These are phyloP conservation scores for Penicillium psychrofluorescens DNA, from an alignment of 495 filamentous ascomycete species.

Conservation along the genomic window DNA sequence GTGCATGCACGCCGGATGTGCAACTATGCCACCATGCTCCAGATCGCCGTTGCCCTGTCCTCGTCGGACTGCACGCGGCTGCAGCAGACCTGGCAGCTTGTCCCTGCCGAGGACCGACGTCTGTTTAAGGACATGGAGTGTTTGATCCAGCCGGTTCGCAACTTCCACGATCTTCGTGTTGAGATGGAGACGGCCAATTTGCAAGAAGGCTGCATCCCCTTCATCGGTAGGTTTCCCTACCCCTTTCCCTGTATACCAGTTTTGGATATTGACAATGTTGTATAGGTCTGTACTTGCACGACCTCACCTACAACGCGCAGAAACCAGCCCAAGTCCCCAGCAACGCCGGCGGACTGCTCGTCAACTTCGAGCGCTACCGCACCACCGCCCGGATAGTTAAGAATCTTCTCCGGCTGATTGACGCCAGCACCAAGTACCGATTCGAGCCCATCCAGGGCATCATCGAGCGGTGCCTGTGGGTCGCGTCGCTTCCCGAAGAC, in stretches of 20 bases:
- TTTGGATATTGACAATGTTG: background rate
- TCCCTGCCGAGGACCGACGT: slow-evolving; percentile 61
- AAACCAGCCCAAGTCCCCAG: slow-evolving; percentile 64
- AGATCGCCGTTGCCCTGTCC: slow-evolving; percentile 85
- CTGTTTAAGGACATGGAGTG: slow-evolving; percentile 75
- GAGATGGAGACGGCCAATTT: slow-evolving; percentile 81
- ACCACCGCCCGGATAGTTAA: slow-evolving; percentile 90
- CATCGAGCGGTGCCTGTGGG: slow-evolving; percentile 90
- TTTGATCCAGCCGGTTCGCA: slow-evolving; percentile 78
- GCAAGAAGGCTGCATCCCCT: slow-evolving; percentile 89
- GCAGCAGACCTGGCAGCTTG: slow-evolving; percentile 70
- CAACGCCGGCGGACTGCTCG: slow-evolving; percentile 57
- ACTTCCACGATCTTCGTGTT: slow-evolving; percentile 80
- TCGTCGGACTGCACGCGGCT: slow-evolving; percentile 75
- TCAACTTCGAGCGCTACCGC: slow-evolving; percentile 94
- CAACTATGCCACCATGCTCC: slow-evolving; percentile 95
- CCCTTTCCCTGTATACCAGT: background rate
- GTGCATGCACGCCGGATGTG: slow-evolving; percentile 74
- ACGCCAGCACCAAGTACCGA: slow-evolving; percentile 82
- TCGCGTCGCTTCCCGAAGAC: slow-evolving; percentile 79
- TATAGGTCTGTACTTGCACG: slow-evolving; percentile 78
- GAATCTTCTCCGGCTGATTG: slow-evolving; percentile 78
- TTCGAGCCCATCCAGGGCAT: slow-evolving; percentile 82
- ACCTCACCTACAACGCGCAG: slow-evolving; percentile 93
- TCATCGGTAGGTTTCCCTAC: slow-evolving; percentile 60